These are phyloP conservation scores for Annulohypoxylon truncatum DNA, from an alignment of 2,329 filamentous ascomycete species.

Conservation along the genomic window DNA sequence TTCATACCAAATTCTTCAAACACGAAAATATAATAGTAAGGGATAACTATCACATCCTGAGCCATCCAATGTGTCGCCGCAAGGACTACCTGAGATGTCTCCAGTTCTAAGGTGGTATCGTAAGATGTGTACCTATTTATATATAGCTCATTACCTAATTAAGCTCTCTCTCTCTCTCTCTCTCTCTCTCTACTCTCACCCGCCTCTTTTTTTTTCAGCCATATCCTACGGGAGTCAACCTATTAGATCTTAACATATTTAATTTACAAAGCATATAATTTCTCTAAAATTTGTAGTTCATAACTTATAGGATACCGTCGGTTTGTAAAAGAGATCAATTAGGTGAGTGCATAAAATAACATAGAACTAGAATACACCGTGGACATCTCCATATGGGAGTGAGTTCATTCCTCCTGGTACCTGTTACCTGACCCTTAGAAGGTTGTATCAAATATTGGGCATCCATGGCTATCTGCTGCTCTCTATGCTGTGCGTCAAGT, in stretches of 20 bases:
- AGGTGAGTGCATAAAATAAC: not conserved
- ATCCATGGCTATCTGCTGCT: conserved; percentile 8
- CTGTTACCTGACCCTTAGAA: conserved; percentile 2
- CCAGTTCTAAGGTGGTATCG: too few relatives aligned
- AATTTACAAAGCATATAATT: too few relatives aligned
- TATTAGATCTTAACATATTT: too few relatives aligned
- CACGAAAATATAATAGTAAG: not conserved
- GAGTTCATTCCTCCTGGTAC: not conserved
- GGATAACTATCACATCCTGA: too few relatives aligned
- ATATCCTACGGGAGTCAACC: too few relatives aligned
- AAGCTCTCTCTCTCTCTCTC: too few relatives aligned
- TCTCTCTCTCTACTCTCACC: too few relatives aligned
- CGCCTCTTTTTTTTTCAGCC: too few relatives aligned
- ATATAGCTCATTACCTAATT: too few relatives aligned
- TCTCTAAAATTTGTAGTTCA: not conserved
- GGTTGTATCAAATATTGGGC: conserved; percentile 5
- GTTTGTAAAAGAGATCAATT: not conserved
- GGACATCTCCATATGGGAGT: not conserved
- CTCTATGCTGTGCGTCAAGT: conserved; percentile 5
- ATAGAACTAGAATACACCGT: not conserved
- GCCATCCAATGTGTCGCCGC: too few relatives aligned
- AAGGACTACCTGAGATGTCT: too few relatives aligned
- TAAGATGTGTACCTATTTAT: too few relatives aligned
- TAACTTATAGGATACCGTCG: not conserved
- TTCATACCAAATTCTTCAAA: not conserved